Evolutionary conservation across 2,329 filamentous ascomycete species (phyloP), one percentile per base, ranked within the genome.

Genomic region (Alternaria rosae): DNA sequence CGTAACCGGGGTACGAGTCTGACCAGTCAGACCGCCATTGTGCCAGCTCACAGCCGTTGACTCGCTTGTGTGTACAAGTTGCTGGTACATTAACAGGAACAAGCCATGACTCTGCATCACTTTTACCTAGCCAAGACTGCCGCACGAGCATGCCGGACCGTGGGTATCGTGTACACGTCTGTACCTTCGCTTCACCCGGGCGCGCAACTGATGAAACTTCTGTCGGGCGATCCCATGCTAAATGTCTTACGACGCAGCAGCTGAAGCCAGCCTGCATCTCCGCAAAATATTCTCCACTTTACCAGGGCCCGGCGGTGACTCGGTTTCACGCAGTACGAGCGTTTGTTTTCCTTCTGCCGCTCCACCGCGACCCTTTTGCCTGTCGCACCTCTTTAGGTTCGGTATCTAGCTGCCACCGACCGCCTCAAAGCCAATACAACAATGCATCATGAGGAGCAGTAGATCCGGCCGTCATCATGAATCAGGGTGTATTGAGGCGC

Each of bases 291-390:
- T 54, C 59, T 62, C 60, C 54, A 52, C 32, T 55, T 32, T 25
- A 32, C 55, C 54, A 57, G 52, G 60, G 44, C 43, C 54, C 41
- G 51, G 30, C 48, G 47, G 57, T 70, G 64, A 66, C 62, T 68
- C 61, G 57, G 66, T 70, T 69, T 68, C 61, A 68, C 47, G 64
- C 58, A 60, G 43, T 55, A 32, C 44, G 44, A 57, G 52, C 54
- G 57, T 66, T 59, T 69, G 58, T 61, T 63, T 61, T 67, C 53
- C 64, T 48, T 62, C 55, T 61, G 62, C 62, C 62, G 63, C 65
- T 65, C 57, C 54, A 59, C 60, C 17, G 44, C 63, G 60, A 64
- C 32, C 62, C 59, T 55, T 30, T 54, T 65, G 55, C 55, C 57
- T 62, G 64, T 68, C 64, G 62, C 64, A 67, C 60, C 53, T 58